Evolutionary conservation across 2,329 filamentous ascomycete species (phyloP).

Genomic region (Akanthomyces lecanii): DNA sequence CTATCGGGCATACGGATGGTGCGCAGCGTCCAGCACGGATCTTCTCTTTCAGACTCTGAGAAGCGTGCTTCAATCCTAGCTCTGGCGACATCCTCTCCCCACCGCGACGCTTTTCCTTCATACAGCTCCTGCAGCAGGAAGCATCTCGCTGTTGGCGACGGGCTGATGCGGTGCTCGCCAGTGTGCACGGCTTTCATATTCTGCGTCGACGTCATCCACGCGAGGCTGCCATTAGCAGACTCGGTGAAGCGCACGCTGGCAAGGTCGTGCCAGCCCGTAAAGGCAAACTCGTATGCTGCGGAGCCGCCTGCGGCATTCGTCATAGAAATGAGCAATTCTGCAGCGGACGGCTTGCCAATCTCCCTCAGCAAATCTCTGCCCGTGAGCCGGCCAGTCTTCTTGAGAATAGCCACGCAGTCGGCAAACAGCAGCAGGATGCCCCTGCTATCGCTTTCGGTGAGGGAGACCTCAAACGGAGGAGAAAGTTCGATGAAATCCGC

Average conservation of each 20-base stretch:
- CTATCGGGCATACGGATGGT: constrained; percentile 61
- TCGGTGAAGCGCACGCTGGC: constrained; percentile 70
- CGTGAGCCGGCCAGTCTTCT: constrained; percentile 62
- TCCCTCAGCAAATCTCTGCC: constrained; percentile 79
- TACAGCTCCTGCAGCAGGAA: constrained; percentile 72
- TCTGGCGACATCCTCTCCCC: constrained; percentile 81
- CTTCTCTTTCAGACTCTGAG: constrained; percentile 76
- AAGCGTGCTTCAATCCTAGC: constrained; percentile 83
- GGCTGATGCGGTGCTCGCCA: constrained; percentile 38
- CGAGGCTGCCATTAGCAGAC: constrained; percentile 56
- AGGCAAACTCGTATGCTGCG: constrained; percentile 66
- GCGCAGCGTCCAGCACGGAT: constrained; percentile 74
- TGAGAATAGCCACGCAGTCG: constrained; percentile 73
- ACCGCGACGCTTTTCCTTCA: constrained; percentile 70
- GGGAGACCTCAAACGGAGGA: constrained; percentile 59
- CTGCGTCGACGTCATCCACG: constrained; percentile 64
- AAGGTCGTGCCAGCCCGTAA: constrained; percentile 68
- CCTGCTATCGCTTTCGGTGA: constrained; percentile 43
- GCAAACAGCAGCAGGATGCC: constrained; percentile 82
- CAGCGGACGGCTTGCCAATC: constrained; percentile 72
- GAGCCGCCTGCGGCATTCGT: constrained; percentile 59
- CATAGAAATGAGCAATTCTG: constrained; percentile 58
- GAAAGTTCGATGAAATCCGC: constrained; percentile 74
- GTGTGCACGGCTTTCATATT: constrained; percentile 55
- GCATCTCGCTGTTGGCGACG: constrained; percentile 56